Conservation (phyloP, 441 rosid species). For the Adansonia grandidieri region DNA sequence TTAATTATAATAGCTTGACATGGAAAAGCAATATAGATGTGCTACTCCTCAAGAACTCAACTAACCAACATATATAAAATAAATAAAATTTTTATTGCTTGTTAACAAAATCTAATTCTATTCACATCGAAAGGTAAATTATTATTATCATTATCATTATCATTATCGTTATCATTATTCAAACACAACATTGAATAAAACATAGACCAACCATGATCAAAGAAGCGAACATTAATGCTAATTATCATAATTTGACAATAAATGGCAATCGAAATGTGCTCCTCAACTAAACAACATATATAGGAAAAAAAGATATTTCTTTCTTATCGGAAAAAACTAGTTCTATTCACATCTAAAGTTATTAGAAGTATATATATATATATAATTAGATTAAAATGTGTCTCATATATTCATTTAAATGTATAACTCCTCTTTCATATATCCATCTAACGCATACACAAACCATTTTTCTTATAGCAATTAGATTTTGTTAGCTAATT, state of each 20-base stretch:
- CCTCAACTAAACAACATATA: slow-evolving; percentile 1
- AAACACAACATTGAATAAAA: not conserved
- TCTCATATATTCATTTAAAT: too few relatives aligned
- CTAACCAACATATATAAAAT: not conserved
- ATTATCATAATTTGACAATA: not conserved
- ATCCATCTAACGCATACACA: too few relatives aligned
- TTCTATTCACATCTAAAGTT: not conserved
- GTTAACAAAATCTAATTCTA: slow-evolving; percentile 6
- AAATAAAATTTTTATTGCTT: not conserved
- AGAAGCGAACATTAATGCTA: not conserved
- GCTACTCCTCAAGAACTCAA: slow-evolving; percentile 16
- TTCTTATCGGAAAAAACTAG: not conserved
- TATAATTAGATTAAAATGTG: too few relatives aligned
- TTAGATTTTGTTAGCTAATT: too few relatives aligned
- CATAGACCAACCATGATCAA: slow-evolving; percentile 3
- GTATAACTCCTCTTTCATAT: too few relatives aligned
- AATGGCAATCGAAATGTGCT: not conserved
- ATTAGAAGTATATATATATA: too few relatives aligned
- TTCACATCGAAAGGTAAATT: not conserved
- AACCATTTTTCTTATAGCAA: too few relatives aligned
- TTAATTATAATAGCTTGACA: slow-evolving; percentile 16
- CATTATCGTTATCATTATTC: not conserved
- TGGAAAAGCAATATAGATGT: slow-evolving; percentile 8
- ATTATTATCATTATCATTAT: not conserved
- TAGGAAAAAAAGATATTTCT: not conserved